These are phyloP conservation scores for Colletotrichum simmondsii DNA, from an alignment of 2,329 filamentous ascomycete species.

Conservation along the genomic window DNA sequence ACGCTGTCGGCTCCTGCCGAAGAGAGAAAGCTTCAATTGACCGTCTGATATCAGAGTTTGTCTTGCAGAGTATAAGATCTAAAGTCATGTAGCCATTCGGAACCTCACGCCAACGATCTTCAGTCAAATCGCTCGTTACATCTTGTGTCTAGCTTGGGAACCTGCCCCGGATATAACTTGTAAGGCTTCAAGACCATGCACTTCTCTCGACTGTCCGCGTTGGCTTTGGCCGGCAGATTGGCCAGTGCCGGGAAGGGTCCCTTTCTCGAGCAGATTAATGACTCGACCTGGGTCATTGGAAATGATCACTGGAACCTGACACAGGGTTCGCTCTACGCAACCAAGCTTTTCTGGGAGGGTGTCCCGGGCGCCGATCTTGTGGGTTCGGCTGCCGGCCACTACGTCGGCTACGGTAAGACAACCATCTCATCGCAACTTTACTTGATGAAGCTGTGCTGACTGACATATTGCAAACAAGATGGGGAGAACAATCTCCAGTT, in stretches of 20 bases:
- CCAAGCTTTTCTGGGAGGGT: conserved; percentile 31
- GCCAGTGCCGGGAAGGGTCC: conserved; percentile 25
- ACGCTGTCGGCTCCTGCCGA: conserved; percentile 20
- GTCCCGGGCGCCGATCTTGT: conserved; percentile 32
- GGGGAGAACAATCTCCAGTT: conserved; percentile 29
- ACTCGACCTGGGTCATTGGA: conserved; percentile 33
- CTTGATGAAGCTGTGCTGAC: background rate
- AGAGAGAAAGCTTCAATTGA: conserved; percentile 27
- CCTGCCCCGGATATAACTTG: background rate
- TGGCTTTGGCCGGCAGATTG: background rate
- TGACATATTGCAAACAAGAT: conserved; percentile 14
- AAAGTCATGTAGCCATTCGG: background rate
- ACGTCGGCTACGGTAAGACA: conserved; percentile 24
- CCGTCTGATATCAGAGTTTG: background rate
- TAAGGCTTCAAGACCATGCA: conserved; percentile 2
- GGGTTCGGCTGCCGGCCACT: conserved; percentile 29
- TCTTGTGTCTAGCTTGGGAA: background rate
- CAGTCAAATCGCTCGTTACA: background rate
- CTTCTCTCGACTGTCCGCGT: background rate
- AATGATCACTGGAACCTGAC: conserved; percentile 36
- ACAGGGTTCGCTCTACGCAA: conserved; percentile 29
- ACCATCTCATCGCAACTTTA: background rate
- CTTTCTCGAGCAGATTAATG: conserved; percentile 25
- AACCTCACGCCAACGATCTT: background rate
- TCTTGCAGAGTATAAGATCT: background rate